A percentile compares a stretch with the other conserved stretches of the same genome.
Evolutionary conservation across 2,329 filamentous ascomycete species (phyloP).

Genomic region (Xylaria sp.): DNA sequence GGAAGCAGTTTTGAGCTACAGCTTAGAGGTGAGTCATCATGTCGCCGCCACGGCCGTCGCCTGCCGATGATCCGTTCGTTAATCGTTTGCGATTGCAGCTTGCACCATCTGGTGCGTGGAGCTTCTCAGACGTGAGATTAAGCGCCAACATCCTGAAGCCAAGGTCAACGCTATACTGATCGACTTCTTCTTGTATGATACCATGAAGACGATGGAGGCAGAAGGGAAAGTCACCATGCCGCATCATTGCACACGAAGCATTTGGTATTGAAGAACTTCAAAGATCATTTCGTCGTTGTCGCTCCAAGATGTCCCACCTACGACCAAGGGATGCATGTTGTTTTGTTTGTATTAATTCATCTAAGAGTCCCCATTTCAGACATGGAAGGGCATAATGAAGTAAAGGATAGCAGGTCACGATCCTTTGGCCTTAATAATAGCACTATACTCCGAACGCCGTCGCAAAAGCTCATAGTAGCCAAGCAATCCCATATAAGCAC

Average conservation of each 20-base stretch:
- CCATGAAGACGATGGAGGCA: constrained; percentile 77
- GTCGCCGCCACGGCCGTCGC: background rate
- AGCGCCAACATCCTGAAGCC: constrained; percentile 63
- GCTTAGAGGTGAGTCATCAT: constrained; percentile 58
- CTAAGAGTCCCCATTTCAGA: background rate
- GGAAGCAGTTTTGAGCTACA: constrained; percentile 81
- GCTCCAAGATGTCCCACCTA: background rate
- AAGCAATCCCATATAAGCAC: constrained; percentile 8
- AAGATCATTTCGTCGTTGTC: background rate
- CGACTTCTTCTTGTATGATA: constrained; percentile 95
- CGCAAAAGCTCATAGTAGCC: constrained; percentile 9
- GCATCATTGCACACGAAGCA: constrained; percentile 86
- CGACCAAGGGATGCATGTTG: background rate
- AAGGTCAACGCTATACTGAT: constrained; percentile 84
- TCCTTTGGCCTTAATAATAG: background rate
- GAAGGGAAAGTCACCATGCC: constrained; percentile 58
- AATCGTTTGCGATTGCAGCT: constrained; percentile 40
- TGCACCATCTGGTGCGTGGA: constrained; percentile 97
- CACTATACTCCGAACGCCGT: constrained; percentile 17
- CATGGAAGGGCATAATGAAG: background rate
- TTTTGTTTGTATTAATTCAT: background rate
- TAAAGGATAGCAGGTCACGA: background rate
- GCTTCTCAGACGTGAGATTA: constrained; percentile 75
- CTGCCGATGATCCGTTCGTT: constrained; percentile 3
- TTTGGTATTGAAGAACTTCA: constrained; percentile 67